Percentiles rank a stretch among this genome's conserved stretches.
phyloP scores from a whole-genome alignment of 139 green algal genomes.

The Eudorina sp. region DNA sequence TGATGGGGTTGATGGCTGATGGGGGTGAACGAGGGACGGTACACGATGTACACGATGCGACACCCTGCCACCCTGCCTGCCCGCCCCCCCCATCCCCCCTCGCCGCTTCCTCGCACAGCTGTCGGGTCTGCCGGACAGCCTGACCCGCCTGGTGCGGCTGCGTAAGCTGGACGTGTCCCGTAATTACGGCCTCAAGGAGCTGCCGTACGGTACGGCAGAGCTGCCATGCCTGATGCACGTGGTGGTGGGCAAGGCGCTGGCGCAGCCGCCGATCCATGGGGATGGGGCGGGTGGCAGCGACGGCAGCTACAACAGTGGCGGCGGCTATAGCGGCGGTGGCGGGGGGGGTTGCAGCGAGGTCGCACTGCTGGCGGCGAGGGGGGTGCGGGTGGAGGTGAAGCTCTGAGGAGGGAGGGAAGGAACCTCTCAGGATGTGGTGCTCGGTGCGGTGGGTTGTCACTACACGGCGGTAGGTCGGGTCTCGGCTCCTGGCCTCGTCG shows the following conservation, averaged over 20 bases:
- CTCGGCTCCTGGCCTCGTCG: too few species aligned
- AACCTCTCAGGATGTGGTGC: too few species aligned
- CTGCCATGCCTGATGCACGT: background rate
- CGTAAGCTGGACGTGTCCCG: constrained; percentile 5
- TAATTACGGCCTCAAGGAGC: constrained; percentile 12
- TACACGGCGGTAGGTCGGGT: too few species aligned
- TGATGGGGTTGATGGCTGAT: too few species aligned
- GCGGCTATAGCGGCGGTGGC: background rate
- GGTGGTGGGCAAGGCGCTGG: constrained; percentile 4
- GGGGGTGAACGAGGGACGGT: too few species aligned
- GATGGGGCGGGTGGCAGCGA: background rate
- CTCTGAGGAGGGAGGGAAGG: background rate
- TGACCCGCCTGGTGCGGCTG: background rate
- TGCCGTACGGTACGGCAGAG: background rate
- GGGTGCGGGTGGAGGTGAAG: background rate
- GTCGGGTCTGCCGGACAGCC: background rate
- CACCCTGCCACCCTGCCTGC: too few species aligned
- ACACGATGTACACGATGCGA: too few species aligned
- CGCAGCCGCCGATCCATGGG: background rate
- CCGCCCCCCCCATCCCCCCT: background rate
- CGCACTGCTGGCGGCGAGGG: background rate
- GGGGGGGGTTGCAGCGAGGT: background rate
- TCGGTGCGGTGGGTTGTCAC: too few species aligned
- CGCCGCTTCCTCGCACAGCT: background rate
- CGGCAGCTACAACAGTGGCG: background rate